Evolutionary conservation across 129 eudicot genomes (phyloP).

Genomic region (Saposhnikovia divaricata): DNA sequence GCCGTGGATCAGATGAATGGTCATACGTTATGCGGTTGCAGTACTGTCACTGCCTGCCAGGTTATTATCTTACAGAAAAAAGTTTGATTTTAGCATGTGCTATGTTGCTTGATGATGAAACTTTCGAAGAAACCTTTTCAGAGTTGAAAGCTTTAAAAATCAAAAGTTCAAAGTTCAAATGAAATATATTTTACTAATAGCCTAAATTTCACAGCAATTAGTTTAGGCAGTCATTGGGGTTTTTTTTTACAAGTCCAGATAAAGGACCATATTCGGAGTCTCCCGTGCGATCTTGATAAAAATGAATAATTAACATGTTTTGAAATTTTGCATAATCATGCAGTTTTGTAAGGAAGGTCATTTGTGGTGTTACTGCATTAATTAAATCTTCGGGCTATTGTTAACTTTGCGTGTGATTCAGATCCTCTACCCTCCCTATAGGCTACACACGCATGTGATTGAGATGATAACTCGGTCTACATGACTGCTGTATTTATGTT

Average conservation of each 20-base stretch:
- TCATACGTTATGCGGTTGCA: conserved; percentile 75
- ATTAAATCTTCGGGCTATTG: not conserved
- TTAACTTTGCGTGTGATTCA: not conserved
- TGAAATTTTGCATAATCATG: not conserved
- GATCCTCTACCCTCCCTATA: not conserved
- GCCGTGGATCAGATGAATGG: conserved; percentile 93
- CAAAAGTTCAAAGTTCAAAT: not conserved
- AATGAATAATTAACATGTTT: not conserved
- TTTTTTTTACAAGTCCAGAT: too few relatives aligned
- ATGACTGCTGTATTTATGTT: not conserved
- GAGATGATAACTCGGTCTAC: not conserved
- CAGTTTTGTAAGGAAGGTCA: not conserved
- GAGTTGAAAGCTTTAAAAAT: not conserved
- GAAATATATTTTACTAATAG: not conserved
- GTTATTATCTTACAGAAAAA: conserved; percentile 28
- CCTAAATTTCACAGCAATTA: not conserved
- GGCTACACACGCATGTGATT: not conserved
- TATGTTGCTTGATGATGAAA: not conserved
- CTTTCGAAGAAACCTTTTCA: not conserved
- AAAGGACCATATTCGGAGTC: not conserved
- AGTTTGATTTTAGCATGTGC: not conserved
- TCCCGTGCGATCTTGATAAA: not conserved
- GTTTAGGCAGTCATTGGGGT: too few relatives aligned
- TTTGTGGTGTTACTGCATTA: not conserved
- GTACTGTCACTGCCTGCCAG: conserved; percentile 80